A percentile compares a stretch with the other conserved stretches of the same genome.
Evolutionary conservation across 1,139 yeast genomes (phyloP).

Genomic region (Sugiyamaella sp.): DNA sequence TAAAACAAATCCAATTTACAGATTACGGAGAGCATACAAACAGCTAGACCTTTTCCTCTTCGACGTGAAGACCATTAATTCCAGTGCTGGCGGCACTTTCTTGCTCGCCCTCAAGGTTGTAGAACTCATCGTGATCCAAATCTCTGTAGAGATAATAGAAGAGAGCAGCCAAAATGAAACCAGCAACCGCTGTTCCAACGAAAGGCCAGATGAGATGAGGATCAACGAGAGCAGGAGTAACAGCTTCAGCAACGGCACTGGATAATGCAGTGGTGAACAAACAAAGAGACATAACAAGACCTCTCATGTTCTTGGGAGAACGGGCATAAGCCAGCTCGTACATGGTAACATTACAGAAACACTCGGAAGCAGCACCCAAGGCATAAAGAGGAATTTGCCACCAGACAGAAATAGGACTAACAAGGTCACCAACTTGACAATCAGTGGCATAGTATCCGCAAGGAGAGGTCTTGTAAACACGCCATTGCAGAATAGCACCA

Average conservation of each 20-base stretch:
- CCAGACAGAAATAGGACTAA: conserved; percentile 62
- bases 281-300: conserved; percentile 68
- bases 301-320: conserved; percentile 68
- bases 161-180: conserved; percentile 57
- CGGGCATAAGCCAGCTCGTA: conserved; percentile 72
- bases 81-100: not conserved
- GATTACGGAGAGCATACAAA: no score
- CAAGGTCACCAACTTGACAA: conserved; percentile 45
- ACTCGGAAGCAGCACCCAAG: conserved; percentile 65
- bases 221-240: conserved; percentile 56
- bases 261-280: conserved; percentile 61
- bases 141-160: conserved; percentile 63
- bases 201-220: conserved; percentile 61
- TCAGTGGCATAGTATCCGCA: conserved; percentile 59
- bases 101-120: conserved; percentile 9
- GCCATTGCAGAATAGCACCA: conserved; percentile 71
- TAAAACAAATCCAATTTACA: no score
- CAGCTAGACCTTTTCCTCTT: conserved; percentile 9
- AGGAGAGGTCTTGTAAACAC: conserved; percentile 64
- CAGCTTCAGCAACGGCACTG: conserved; percentile 60
- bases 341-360: conserved; percentile 68
- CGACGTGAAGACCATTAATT: not conserved
- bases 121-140: conserved; percentile 48
- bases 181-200: conserved; percentile 53
- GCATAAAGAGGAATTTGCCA: conserved; percentile 54